Evolutionary conservation across 495 filamentous ascomycete species (phyloP).

Genomic region (Xylaria intraflava): DNA sequence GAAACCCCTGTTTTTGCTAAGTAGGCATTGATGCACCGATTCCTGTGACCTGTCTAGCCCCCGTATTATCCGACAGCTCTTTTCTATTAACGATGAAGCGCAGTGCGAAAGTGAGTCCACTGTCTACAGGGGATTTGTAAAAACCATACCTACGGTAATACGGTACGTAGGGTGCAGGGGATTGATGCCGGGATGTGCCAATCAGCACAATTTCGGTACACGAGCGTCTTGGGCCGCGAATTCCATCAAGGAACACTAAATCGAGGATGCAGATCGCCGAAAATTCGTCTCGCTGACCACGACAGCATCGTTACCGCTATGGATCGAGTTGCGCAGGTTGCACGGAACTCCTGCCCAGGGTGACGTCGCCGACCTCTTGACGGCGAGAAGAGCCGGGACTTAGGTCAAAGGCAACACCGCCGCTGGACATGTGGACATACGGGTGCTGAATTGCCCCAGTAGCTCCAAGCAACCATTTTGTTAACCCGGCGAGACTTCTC

Average conservation of each 20-base stretch:
- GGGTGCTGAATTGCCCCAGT: constrained; percentile 35
- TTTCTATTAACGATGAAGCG: too few relatives aligned
- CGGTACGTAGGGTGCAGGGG: constrained; percentile 49
- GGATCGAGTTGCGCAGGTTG: constrained; percentile 36
- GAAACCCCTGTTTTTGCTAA: too few relatives aligned
- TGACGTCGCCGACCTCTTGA: constrained; percentile 36
- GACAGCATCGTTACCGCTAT: constrained; percentile 44
- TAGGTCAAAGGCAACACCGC: constrained; percentile 35
- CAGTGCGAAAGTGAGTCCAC: too few relatives aligned
- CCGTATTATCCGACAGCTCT: too few relatives aligned
- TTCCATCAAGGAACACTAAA: constrained; percentile 21
- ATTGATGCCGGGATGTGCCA: constrained; percentile 46
- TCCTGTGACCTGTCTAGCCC: too few relatives aligned
- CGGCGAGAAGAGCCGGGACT: constrained; percentile 35
- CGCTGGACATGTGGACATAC: constrained; percentile 25
- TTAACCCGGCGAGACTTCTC: constrained; percentile 27
- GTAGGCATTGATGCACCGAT: too few relatives aligned
- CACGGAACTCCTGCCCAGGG: constrained; percentile 19
- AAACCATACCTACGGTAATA: too few relatives aligned
- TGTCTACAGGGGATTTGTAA: too few relatives aligned
- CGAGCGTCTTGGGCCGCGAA: constrained; percentile 38
- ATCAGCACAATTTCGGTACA: constrained; percentile 46
- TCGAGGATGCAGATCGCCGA: constrained; percentile 37
- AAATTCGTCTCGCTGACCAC: constrained; percentile 50
- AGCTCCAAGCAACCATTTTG: constrained; percentile 34